Base-by-base conservation (phyloP, 306 rosid species). In the Phaseolus lunatus region DNA sequence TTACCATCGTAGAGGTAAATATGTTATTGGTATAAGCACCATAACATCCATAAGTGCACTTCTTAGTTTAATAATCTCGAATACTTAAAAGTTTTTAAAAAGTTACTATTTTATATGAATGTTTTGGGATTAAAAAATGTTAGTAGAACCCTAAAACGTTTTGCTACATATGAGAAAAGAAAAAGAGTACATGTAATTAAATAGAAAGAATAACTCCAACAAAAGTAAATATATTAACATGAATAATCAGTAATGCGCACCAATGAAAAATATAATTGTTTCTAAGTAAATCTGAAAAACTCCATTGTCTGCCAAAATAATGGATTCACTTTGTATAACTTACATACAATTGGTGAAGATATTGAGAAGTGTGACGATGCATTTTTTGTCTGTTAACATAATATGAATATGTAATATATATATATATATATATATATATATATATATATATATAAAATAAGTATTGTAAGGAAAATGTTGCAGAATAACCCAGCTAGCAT, bases 321-420 rank as follows among this genome's bases (percentile, higher is more conserved):
- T 72, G 41, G 24, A 19, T 15, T 71, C 50, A 54, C 54, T 29
- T 18, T 71, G 13, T 10, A 15, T 9, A 15, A 24, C 19, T 73
- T 29, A 7, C 3, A 19, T 35, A 35, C 41, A 33, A 33, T 33
- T 8, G 9, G 48, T 20, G 19, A 70, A 27, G 41, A 71, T 3
- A 0, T 24, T 58, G 78, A 26, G 58, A n/a, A 52, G 12, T 44
- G 44, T 24, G 58, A 58, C 58, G 31, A 43, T 26, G 78, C 45
- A 59, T 15, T 44, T n/a, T 59, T 74, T 74, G 78, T 58, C 70
- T 43, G 47, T 58, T 73, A 43, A 58, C 8, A 72, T 26, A n/a
- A 5, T 29, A 54, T 37, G 59, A 37, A 31, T n/a, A n/a, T 35
- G 39, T 35, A 35, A 35, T 35, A 35, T 35, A 35, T 35, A 39